These are phyloP conservation scores for Camelina neglecta DNA, from an alignment of 345 rosid genomes.

Conservation along the genomic window DNA sequence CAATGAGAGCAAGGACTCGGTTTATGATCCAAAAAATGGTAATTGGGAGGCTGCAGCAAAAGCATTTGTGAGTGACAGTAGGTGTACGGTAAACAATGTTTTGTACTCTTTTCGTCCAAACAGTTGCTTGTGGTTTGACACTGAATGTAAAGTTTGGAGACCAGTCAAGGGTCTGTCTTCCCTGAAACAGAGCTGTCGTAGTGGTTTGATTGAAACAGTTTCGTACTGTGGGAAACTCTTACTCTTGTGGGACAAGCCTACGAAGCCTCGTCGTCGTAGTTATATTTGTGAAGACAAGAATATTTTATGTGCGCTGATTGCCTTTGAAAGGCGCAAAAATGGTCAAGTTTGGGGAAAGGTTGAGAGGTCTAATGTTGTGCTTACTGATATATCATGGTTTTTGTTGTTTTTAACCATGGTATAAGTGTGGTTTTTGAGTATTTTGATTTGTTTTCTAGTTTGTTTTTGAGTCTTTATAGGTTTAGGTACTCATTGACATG, in stretches of 20 bases:
- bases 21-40: neutral
- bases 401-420: too few relatives aligned
- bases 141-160: neutral
- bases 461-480: too few relatives aligned
- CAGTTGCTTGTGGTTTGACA: slow-evolving; percentile 18
- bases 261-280: neutral
- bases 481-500: too few relatives aligned
- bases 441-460: too few relatives aligned
- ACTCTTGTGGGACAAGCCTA: slow-evolving; percentile 19
- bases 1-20: slow-evolving; percentile 24
- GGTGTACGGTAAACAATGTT: neutral
- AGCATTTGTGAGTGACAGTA: neutral
- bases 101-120: neutral
- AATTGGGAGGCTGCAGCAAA: slow-evolving; percentile 7
- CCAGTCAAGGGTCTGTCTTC: slow-evolving; percentile 17
- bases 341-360: slow-evolving; percentile 19
- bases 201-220: slow-evolving; percentile 12
- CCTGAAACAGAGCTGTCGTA: neutral
- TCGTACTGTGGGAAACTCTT: neutral
- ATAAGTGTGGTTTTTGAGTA: too few relatives aligned
- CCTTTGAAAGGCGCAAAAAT: slow-evolving; percentile 1
- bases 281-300: neutral
- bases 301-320: slow-evolving; percentile 21
- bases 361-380: slow-evolving; percentile 14
- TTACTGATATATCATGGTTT: too few relatives aligned